Base-by-base conservation (phyloP, 257 asterid genomes). In the Prunella vulgaris region DNA sequence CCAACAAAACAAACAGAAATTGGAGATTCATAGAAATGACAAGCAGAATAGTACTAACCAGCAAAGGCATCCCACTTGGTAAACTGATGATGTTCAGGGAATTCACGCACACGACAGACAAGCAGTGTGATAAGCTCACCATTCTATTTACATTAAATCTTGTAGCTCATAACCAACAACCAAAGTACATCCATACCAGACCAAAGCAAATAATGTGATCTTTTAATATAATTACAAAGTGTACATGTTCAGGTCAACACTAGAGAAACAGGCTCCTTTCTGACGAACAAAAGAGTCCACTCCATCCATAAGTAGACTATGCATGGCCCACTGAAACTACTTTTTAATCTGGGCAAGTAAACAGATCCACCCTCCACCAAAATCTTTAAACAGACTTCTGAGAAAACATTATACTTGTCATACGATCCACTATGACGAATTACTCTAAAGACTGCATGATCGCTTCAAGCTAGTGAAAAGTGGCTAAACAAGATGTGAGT, bases 1-100 rank as follows among this genome's bases (percentile, higher is more conserved):
- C 72, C 66, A 53, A 73, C 18, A 76, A 67, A 52, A 73, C 53
- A 72, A 77, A 69, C 66, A 24, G 68, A 25, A 66, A 85, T 78
- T 80, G 79, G 72, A 74, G 64, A 18, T 58, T 59, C 17, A 49
- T 33, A 42, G 46, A 66, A 56, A 46, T 51, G 28, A n/a, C 20
- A 51, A 58, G 21, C 22, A 33, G 61, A 67, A 53, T 32, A 56
- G 20, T 60, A 69, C 63, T 33, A 28, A 56, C 75, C 78, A 53
- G 66, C 70, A 10, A 66, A 37, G 66, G 40, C 42, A 58, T 20
- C 76, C 64, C 9, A 51, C 69, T 64, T 35, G 60, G 44, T 24
- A 48, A n/a, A 66, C 68, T 48, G 52, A 64, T 63, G 69, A 21
- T 14, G 38, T 33, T 52, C 20, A 25, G 74, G 63, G 46, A 54